These are phyloP conservation scores for Populus hybrid DNA, from an alignment of 441 rosid genomes.

Conservation along the genomic window DNA sequence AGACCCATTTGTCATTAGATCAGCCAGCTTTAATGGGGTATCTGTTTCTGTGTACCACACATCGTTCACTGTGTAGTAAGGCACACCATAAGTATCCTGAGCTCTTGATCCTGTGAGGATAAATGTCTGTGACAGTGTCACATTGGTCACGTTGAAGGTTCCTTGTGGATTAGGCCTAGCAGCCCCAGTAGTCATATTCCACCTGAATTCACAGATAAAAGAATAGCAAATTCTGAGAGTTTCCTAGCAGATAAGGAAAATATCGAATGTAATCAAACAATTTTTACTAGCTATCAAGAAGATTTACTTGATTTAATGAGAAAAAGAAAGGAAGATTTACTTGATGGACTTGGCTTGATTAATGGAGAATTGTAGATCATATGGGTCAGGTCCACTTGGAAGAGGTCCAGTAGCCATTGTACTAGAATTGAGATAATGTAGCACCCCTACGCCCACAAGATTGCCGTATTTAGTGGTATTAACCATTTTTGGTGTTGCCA, in stretches of 20 bases:
- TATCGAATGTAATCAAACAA: too few species aligned
- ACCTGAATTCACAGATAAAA: conserved; percentile 25
- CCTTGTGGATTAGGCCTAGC: conserved; percentile 85
- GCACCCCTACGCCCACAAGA: conserved; percentile 42
- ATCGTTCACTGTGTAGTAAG: conserved; percentile 47
- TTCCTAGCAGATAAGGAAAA: neutral
- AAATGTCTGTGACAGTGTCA: conserved; percentile 44
- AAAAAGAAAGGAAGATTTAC: conserved; percentile 20
- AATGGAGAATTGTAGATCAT: conserved; percentile 44
- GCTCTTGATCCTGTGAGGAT: conserved; percentile 38
- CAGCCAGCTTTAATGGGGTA: conserved; percentile 63
- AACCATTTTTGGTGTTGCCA: conserved; percentile 48
- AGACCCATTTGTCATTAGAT: conserved; percentile 33
- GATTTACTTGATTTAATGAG: too few species aligned
- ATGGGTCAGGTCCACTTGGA: conserved; percentile 49
- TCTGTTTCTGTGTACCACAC: conserved; percentile 42
- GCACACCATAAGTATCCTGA: conserved; percentile 13
- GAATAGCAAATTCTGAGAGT: neutral
- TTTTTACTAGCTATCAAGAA: neutral
- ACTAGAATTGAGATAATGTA: conserved; percentile 43
- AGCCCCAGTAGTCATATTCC: conserved; percentile 62
- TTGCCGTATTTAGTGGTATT: conserved; percentile 19
- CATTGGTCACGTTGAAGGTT: conserved; percentile 57
- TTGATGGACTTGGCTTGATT: conserved; percentile 58
- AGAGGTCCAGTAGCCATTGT: conserved; percentile 31